These are phyloP conservation scores for Fonsecaea pedrosoi DNA, from an alignment of 2,329 filamentous ascomycete species.

Conservation along the genomic window DNA sequence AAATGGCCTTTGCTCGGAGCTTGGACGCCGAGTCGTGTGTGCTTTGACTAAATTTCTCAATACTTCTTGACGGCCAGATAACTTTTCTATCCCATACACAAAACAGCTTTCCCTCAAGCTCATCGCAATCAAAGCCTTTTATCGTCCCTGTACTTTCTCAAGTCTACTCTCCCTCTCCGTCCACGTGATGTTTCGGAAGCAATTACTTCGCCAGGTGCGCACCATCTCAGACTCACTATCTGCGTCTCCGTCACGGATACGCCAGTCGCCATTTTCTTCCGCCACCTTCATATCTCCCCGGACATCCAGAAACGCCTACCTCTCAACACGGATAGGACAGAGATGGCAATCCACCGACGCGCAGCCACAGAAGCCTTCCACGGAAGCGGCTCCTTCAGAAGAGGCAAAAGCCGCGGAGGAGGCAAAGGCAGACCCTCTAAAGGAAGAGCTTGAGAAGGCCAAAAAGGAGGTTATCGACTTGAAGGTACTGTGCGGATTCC, in stretches of 20 bases:
- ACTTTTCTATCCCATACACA: background rate
- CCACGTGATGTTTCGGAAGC: conserved; percentile 51
- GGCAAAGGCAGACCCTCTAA: conserved; percentile 57
- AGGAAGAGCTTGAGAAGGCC: conserved; percentile 74
- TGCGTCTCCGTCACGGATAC: conserved; percentile 32
- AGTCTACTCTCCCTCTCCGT: background rate
- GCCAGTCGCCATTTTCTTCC: conserved; percentile 31
- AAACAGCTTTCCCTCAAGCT: background rate
- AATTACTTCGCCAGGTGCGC: conserved; percentile 51
- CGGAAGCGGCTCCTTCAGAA: conserved; percentile 52
- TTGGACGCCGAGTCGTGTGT: conserved; percentile 1
- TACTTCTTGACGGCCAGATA: background rate
- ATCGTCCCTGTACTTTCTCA: background rate
- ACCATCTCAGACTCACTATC: conserved; percentile 43
- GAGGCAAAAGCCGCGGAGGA: conserved; percentile 49
- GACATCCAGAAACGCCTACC: conserved; percentile 42
- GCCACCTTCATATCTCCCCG: conserved; percentile 29
- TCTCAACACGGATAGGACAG: conserved; percentile 44
- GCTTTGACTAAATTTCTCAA: conserved; percentile 6
- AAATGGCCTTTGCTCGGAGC: conserved; percentile 9
- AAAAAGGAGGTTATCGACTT: conserved; percentile 77
- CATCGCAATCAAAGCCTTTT: background rate
- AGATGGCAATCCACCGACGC: conserved; percentile 55
- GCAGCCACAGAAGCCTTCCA: conserved; percentile 39
- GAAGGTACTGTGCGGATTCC: conserved; percentile 68